Evolutionary conservation across 163 green algal species (phyloP).

Genomic region (Volvox carteri): DNA sequence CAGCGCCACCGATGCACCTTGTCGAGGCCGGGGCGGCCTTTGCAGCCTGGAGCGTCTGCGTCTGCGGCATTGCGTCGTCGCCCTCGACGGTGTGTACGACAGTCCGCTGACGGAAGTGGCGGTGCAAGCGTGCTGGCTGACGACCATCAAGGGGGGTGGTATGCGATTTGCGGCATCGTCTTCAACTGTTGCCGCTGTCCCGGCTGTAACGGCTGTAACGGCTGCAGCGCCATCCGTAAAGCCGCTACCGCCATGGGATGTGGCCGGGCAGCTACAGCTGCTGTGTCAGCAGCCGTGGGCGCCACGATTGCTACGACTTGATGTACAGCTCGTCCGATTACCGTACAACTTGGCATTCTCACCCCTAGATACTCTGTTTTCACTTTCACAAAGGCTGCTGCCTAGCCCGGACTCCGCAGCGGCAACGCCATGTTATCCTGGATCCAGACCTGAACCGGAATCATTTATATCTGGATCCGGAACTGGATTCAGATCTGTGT

Average conservation of each 20-base stretch:
- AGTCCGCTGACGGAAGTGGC: slow-evolving; percentile 19
- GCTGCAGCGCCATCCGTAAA: background rate
- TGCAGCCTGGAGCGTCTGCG: background rate
- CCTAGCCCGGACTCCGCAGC: too few relatives aligned
- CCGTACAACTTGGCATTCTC: background rate
- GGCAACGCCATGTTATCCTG: too few relatives aligned
- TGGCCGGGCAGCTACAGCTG: slow-evolving; percentile 18
- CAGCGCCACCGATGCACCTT: too few relatives aligned
- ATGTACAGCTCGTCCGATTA: slow-evolving; percentile 15
- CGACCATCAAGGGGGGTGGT: background rate
- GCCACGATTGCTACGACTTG: background rate
- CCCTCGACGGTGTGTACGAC: background rate
- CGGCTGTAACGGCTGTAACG: background rate
- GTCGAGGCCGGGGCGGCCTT: too few relatives aligned
- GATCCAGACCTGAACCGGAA: too few relatives aligned
- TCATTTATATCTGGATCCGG: too few relatives aligned
- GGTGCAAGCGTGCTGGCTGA: slow-evolving; percentile 27
- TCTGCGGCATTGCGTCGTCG: slow-evolving; percentile 24
- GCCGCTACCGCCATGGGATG: slow-evolving; percentile 20
- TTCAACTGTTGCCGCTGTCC: too few relatives aligned
- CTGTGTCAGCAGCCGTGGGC: slow-evolving; percentile 27
- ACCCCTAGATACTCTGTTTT: too few relatives aligned
- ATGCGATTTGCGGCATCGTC: too few relatives aligned
- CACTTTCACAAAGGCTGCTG: too few relatives aligned
- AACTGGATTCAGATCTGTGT: too few relatives aligned